phyloP scores from a whole-genome alignment of 495 filamentous ascomycete genomes.

The Penicillium angulare region DNA sequence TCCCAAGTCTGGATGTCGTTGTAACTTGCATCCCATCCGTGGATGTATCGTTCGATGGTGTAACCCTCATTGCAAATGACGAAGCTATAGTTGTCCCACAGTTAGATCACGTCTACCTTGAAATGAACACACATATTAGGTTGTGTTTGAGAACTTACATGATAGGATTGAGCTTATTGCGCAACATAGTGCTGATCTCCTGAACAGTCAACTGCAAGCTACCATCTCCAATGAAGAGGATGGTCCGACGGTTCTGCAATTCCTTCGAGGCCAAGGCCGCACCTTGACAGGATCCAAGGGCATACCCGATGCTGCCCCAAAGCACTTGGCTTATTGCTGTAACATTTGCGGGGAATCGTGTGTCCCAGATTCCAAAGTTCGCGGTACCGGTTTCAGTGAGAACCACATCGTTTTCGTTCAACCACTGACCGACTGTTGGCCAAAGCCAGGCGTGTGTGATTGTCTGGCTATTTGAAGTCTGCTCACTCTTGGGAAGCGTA shows the following conservation, averaged over 20 bases:
- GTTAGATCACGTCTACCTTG: conserved; percentile 8
- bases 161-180: conserved; percentile 72
- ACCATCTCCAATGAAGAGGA: conserved; percentile 87
- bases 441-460: conserved; percentile 89
- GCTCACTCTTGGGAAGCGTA: conserved; percentile 53
- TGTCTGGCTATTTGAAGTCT: conserved; percentile 41
- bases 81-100: conserved; percentile 42
- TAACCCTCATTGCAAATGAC: conserved; percentile 57
- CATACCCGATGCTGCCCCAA: conserved; percentile 87
- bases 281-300: conserved; percentile 75
- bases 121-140: conserved; percentile 1
- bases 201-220: conserved; percentile 82
- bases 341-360: conserved; percentile 72
- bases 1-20: conserved; percentile 80
- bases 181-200: conserved; percentile 83
- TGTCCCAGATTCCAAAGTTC: conserved; percentile 89
- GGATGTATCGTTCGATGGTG: conserved; percentile 56
- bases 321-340: conserved; percentile 80
- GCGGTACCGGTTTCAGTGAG: conserved; percentile 88
- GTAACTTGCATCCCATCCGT: conserved; percentile 68
- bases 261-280: conserved; percentile 72
- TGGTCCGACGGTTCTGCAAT: conserved; percentile 57
- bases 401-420: conserved; percentile 73
- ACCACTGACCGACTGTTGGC: conserved; percentile 75
- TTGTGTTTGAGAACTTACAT: conserved; percentile 49